Evolutionary conservation across 1,139 yeast species (phyloP).

Genomic region (Debaryomyces sp.): DNA sequence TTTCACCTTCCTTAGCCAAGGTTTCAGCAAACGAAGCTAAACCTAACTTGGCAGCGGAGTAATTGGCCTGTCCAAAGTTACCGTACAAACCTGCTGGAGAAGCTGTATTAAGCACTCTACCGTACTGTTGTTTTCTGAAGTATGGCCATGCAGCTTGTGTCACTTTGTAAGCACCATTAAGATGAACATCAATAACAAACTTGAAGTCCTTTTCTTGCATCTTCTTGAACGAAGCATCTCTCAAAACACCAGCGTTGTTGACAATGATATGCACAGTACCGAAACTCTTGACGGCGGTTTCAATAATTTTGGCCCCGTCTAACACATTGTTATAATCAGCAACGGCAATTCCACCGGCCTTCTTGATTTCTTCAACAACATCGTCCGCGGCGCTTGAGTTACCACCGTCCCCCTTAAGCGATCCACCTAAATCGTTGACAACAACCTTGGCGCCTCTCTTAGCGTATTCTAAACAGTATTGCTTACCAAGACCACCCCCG

Average conservation of each 20-base stretch:
- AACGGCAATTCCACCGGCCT: conserved; percentile 82
- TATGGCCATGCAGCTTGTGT: conserved; percentile 94
- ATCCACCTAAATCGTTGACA: conserved; percentile 92
- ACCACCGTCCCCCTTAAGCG: conserved; percentile 70
- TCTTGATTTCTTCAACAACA: conserved; percentile 81
- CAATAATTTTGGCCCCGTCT: conserved; percentile 83
- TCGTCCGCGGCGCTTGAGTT: conserved; percentile 78
- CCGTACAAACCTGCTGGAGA: conserved; percentile 98
- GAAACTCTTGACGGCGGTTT: conserved; percentile 82
- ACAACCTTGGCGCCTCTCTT: conserved; percentile 89
- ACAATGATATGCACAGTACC: conserved; percentile 89
- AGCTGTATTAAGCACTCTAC: conserved; percentile 87
- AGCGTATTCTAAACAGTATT: conserved; percentile 86
- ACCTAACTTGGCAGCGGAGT: conserved; percentile 91
- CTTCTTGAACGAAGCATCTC: conserved; percentile 76
- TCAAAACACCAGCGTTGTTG: conserved; percentile 93
- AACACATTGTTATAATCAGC: conserved; percentile 93
- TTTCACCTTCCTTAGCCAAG: conserved; percentile 90
- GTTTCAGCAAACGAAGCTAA: conserved; percentile 92
- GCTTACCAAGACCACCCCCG: conserved; percentile 94
- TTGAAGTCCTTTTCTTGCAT: conserved; percentile 82
- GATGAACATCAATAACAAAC: conserved; percentile 82
- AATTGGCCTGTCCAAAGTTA: conserved; percentile 95
- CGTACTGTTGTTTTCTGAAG: conserved; percentile 80
- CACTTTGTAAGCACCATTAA: conserved; percentile 84